phyloP scores from a whole-genome alignment of 768 basidiomycete genomes.

The Coprinopsis sp. region DNA sequence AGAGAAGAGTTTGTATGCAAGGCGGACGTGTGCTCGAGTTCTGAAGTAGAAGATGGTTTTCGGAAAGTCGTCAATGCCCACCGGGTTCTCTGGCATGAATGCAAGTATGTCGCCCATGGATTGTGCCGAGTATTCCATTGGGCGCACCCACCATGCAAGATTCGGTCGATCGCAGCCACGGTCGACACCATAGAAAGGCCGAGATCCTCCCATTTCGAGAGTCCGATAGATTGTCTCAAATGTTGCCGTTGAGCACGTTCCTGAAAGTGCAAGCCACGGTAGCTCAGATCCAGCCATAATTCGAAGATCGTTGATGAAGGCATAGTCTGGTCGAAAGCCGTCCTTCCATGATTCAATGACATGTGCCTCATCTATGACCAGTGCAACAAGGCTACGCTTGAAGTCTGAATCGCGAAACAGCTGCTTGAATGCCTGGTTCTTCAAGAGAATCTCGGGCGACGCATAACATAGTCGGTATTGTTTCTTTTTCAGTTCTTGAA shows the following conservation, averaged over 20 bases:
- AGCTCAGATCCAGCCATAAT: slow-evolving; percentile 12
- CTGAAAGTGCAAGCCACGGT: slow-evolving; percentile 15
- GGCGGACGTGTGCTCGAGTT: background rate
- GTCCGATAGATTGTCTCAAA: slow-evolving; percentile 13
- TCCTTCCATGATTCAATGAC: slow-evolving; percentile 12
- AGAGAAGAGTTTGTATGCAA: background rate
- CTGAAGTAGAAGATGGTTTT: slow-evolving; percentile 2
- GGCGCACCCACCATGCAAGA: slow-evolving; percentile 9
- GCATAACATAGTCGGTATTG: slow-evolving; percentile 12
- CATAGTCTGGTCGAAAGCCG: slow-evolving; percentile 16
- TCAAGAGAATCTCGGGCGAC: slow-evolving; percentile 12
- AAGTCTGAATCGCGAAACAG: slow-evolving; percentile 9
- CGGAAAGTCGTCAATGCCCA: background rate
- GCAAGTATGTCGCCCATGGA: slow-evolving; percentile 8
- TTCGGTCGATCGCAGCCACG: slow-evolving; percentile 11
- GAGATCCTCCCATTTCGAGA: slow-evolving; percentile 8
- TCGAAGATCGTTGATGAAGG: slow-evolving; percentile 8
- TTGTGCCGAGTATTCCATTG: slow-evolving; percentile 9
- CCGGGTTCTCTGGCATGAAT: background rate
- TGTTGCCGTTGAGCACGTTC: slow-evolving; percentile 11
- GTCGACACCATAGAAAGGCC: slow-evolving; percentile 11
- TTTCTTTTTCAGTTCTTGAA: slow-evolving; percentile 8
- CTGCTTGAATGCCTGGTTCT: slow-evolving; percentile 9
- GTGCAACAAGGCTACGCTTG: slow-evolving; percentile 2
- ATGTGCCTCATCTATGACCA: slow-evolving; percentile 16